These are phyloP conservation scores for Vitis rotundifolia DNA, from an alignment of 164 flowering plant species.

Conservation along the genomic window DNA sequence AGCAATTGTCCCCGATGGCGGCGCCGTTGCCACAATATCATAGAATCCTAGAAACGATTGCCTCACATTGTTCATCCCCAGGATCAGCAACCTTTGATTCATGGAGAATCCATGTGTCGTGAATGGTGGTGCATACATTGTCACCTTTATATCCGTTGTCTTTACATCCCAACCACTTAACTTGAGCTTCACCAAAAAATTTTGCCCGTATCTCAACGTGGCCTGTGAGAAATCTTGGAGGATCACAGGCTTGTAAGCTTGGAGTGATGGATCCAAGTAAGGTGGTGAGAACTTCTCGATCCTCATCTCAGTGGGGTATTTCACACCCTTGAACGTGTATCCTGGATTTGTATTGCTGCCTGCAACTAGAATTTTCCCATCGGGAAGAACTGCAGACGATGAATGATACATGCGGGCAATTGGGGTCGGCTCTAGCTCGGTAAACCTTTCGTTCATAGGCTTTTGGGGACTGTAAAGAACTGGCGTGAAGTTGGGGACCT, in stretches of 20 bases:
- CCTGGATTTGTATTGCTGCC: slow-evolving; percentile 71
- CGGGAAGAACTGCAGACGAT: slow-evolving; percentile 50
- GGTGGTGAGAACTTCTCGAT: slow-evolving; percentile 82
- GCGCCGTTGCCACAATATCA: slow-evolving; percentile 29
- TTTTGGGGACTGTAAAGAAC: slow-evolving; percentile 45
- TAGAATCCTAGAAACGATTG: not conserved
- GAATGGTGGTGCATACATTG: slow-evolving; percentile 69
- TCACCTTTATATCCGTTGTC: slow-evolving; percentile 38
- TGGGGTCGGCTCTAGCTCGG: slow-evolving; percentile 23
- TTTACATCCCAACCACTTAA: not conserved
- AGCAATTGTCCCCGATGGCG: slow-evolving; percentile 48
- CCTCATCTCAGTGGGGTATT: slow-evolving; percentile 73
- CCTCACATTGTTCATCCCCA: slow-evolving; percentile 12
- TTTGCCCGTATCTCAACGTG: slow-evolving; percentile 29
- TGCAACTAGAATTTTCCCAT: slow-evolving; percentile 61
- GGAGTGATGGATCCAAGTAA: slow-evolving; percentile 52
- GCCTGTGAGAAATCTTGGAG: not conserved
- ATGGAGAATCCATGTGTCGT: slow-evolving; percentile 79
- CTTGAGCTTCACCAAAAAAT: slow-evolving; percentile 24
- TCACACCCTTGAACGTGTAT: slow-evolving; percentile 38
- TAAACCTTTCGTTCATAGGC: slow-evolving; percentile 30
- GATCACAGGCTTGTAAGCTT: slow-evolving; percentile 30
- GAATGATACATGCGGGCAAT: slow-evolving; percentile 94
- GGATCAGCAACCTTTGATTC: slow-evolving; percentile 60
- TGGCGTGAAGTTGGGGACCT: slow-evolving; percentile 52